Evolutionary conservation across 495 filamentous ascomycete species (phyloP).

Genomic region (Neurospora intermedia): DNA sequence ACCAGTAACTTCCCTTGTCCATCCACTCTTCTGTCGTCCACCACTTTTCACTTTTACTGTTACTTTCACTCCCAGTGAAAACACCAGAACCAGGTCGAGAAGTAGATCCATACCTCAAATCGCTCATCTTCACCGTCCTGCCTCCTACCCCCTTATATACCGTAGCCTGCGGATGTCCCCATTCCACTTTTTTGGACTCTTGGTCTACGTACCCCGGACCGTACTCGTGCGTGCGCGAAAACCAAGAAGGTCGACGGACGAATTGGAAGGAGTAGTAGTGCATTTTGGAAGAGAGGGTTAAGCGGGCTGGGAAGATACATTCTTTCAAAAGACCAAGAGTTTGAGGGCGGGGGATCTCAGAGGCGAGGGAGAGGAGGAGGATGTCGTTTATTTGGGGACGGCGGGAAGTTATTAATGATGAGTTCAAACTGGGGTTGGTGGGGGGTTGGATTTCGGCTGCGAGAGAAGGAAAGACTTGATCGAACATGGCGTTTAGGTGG

Average conservation of each 20-base stretch:
- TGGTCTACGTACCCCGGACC: slow-evolving; percentile 29
- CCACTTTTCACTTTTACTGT: background rate
- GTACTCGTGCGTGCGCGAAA: background rate
- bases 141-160: slow-evolving; percentile 32
- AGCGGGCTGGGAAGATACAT: slow-evolving; percentile 40
- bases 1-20: background rate
- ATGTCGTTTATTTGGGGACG: slow-evolving; percentile 28
- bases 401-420: background rate
- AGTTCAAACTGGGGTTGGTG: background rate
- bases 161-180: slow-evolving; percentile 47
- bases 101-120: slow-evolving; percentile 24
- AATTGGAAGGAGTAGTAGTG: slow-evolving; percentile 48
- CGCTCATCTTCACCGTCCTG: slow-evolving; percentile 38
- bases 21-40: background rate
- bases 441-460: slow-evolving; percentile 2
- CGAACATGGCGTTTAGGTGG: slow-evolving; percentile 41
- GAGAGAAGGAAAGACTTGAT: slow-evolving; percentile 36
- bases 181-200: slow-evolving; percentile 29
- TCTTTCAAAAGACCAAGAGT: slow-evolving; percentile 33
- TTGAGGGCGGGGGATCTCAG: slow-evolving; percentile 41
- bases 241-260: background rate
- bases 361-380: slow-evolving; percentile 38
- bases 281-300: slow-evolving; percentile 41
- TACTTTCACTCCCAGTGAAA: too few species aligned
- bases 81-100: slow-evolving; percentile 3